These are phyloP conservation scores for Penicillium sp. DNA, from an alignment of 2,329 filamentous ascomycete species.

Conservation along the genomic window DNA sequence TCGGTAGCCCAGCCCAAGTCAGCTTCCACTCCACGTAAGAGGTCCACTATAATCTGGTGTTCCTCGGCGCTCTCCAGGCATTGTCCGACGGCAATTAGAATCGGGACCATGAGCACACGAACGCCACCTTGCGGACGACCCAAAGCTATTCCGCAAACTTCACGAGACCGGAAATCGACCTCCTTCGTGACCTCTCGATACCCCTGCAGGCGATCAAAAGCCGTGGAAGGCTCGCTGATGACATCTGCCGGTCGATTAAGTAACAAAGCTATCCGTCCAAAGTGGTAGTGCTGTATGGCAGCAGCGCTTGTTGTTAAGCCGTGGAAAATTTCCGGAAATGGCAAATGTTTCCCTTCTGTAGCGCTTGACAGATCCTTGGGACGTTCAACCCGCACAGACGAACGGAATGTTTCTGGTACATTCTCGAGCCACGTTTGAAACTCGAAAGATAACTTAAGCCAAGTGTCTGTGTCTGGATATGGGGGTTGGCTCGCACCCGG, in stretches of 20 bases:
- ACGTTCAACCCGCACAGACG: conserved; percentile 52
- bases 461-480: conserved; percentile 51
- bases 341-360: conserved; percentile 35
- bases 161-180: conserved; percentile 57
- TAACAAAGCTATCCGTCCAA: conserved; percentile 63
- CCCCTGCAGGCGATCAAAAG: conserved; percentile 57
- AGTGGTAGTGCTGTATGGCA: conserved; percentile 67
- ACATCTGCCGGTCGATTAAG: conserved; percentile 62
- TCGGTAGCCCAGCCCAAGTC: conserved; percentile 64
- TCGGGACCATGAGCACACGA: conserved; percentile 60
- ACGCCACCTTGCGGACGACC: conserved; percentile 58
- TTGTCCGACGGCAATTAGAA: conserved; percentile 62
- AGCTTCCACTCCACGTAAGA: conserved; percentile 60
- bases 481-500: conserved; percentile 36
- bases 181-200: conserved; percentile 60
- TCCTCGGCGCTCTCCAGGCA: conserved; percentile 57
- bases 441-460: conserved; percentile 57
- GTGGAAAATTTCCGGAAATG: conserved; percentile 62
- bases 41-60: conserved; percentile 55
- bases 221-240: conserved; percentile 53
- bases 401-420: conserved; percentile 59
- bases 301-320: conserved; percentile 63
- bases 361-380: conserved; percentile 33
- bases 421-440: conserved; percentile 60
- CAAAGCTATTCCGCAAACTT: conserved; percentile 61